phyloP scores from a whole-genome alignment of 495 filamentous ascomycete species.

The Hypomontagnella monticulosa region DNA sequence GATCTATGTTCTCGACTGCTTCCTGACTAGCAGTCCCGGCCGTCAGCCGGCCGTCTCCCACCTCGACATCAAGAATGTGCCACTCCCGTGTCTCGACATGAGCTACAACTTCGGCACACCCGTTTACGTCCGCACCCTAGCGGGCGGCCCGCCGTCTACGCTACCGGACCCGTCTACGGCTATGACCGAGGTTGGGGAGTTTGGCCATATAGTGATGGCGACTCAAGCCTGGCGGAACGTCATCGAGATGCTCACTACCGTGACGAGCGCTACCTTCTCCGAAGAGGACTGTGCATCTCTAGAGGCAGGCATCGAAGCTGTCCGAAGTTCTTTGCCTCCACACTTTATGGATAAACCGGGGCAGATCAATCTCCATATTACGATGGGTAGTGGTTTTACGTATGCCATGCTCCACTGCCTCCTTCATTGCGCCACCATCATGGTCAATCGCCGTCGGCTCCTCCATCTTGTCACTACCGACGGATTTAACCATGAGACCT shows the following conservation, averaged over 20 bases:
- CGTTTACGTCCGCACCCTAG: constrained; percentile 57
- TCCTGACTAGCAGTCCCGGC: constrained; percentile 63
- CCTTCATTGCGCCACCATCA: constrained; percentile 61
- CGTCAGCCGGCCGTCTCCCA: constrained; percentile 58
- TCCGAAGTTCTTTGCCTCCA: constrained; percentile 56
- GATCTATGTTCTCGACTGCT: constrained; percentile 63
- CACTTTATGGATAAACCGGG: constrained; percentile 61
- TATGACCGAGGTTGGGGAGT: constrained; percentile 58
- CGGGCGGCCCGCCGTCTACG: constrained; percentile 47
- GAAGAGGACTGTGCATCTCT: constrained; percentile 55
- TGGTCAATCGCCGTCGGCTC: constrained; percentile 61
- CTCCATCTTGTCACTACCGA: constrained; percentile 59
- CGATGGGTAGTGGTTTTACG: constrained; percentile 62
- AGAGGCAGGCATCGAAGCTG: constrained; percentile 56
- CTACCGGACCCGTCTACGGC: constrained; percentile 46
- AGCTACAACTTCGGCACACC: constrained; percentile 61
- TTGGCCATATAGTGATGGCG: constrained; percentile 61
- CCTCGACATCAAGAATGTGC: constrained; percentile 57
- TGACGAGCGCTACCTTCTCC: constrained; percentile 54
- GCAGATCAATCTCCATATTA: constrained; percentile 62
- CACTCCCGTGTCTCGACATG: constrained; percentile 60
- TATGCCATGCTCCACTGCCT: constrained; percentile 63
- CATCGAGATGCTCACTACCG: constrained; percentile 61
- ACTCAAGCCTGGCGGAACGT: constrained; percentile 63
- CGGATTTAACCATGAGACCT: constrained; percentile 55